Evolutionary conservation across 148 eudicot species (phyloP), one percentile per base, ranked within the genome.

Genomic region (Limonium bicolor): DNA sequence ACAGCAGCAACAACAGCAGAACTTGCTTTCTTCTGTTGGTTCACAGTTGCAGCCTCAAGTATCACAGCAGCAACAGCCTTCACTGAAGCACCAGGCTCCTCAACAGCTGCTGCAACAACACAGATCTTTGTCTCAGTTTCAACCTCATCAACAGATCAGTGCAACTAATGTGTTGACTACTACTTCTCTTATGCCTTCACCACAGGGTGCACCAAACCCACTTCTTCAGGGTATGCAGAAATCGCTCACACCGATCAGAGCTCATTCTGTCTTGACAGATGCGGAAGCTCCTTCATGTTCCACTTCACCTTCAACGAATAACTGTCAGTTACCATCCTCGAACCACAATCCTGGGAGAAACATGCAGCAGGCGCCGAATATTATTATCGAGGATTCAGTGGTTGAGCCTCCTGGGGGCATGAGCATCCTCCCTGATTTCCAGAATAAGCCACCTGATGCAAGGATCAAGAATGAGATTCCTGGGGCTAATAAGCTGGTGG

Each of bases 251-350:
- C n/a, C 43, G 17, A 45, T 51, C 28, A 71, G 73, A 61, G 63
- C 69, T 37, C 75, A 59, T 35, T 76, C 85, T 17, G 67, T 63
- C 27, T 69, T 56, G 17, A 71, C 90, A 9, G 83, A 80, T 9
- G 77, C 67, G 4, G 97, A 77, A 53, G 73, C 66, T 56, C 95
- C 87, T 21, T 88, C 97, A 8, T 88, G 95, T 47, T 88, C 97
- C 14, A 84, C 92, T 0, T 80, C 97, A 8, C 93, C 94, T 41
- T 79, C 90, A 6, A 67, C 86, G 30, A 83, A 74, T 53, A 86
- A 73, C 50, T 65, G 74, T 49, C 94, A 77, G 48, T 47, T 70
- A 27, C 68, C 71, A 1, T 63, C 76, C 20, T 57, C 82, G 38
- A 74, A 48, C 51, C n/a, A n/a, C n/a, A n/a, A n/a, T n/a, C n/a